Conservation (phyloP, 768 basidiomycete genomes). For the Jaapia argillacea region DNA sequence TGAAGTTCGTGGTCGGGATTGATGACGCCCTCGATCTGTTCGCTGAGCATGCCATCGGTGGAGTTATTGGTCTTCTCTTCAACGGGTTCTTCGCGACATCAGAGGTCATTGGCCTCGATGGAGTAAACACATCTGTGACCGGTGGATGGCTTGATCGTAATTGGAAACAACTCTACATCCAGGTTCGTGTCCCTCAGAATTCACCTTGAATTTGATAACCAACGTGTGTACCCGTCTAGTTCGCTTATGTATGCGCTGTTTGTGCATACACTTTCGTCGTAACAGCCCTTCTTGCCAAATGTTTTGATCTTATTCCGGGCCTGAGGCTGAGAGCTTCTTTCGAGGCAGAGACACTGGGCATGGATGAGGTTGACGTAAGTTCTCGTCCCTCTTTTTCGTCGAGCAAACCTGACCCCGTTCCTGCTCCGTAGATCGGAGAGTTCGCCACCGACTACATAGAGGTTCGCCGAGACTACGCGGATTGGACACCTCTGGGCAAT, state of each 20-base stretch:
- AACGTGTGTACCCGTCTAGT: too few species aligned
- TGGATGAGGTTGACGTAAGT: conserved; percentile 62
- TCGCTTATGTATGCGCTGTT: conserved; percentile 51
- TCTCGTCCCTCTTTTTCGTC: background rate
- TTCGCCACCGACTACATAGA: conserved; percentile 65
- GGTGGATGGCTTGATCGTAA: conserved; percentile 72
- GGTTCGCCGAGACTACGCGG: conserved; percentile 53
- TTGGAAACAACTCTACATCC: conserved; percentile 75
- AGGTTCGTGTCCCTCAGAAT: too few species aligned
- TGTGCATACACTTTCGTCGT: conserved; percentile 51
- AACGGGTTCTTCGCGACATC: conserved; percentile 71
- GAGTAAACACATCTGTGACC: conserved; percentile 36
- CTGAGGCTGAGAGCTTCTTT: conserved; percentile 41
- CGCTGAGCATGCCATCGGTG: conserved; percentile 84
- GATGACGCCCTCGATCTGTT: conserved; percentile 92
- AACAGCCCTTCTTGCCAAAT: conserved; percentile 52
- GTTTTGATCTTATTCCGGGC: conserved; percentile 46
- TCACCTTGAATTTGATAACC: too few species aligned
- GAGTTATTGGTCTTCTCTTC: conserved; percentile 61
- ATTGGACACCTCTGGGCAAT: conserved; percentile 28
- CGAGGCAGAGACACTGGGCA: conserved; percentile 50
- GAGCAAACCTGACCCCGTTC: background rate
- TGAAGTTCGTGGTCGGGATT: conserved; percentile 57
- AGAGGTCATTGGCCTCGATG: conserved; percentile 58
- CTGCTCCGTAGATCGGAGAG: conserved; percentile 44